Evolutionary conservation across 345 rosid species (phyloP), one percentile per base, ranked within the genome.

Genomic region (Sapria himalayana): DNA sequence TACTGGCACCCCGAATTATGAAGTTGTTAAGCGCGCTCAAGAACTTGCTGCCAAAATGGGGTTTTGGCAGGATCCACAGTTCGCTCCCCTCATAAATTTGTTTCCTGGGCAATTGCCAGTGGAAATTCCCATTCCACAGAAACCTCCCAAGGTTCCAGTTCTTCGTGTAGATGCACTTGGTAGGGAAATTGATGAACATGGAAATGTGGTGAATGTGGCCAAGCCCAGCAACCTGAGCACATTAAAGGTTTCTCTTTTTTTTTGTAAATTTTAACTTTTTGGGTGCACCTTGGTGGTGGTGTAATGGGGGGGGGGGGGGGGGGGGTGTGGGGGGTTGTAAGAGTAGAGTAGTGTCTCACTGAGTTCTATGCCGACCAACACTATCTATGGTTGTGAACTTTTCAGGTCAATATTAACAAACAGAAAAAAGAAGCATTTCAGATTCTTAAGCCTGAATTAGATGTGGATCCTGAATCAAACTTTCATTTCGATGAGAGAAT

Each of bases 171-270:
- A 89, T 65, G 75, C 91, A 1, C 82, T 69, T 52, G 98, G 98
- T 52, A 72, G 93, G 65, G 98, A 89, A 69, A 82, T 82, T 51
- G 94, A 78, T 54, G 98, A 89, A 58, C 76, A 82, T 49, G 98
- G 94, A 39, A 82, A 82, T 52, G 61, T 89, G 9, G 75, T 89
- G 62, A 82, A 62, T 39, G 53, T 64, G 58, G 48, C 86, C 36
- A 82, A 78, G 55, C 94, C 94, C 43, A 89, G 69, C 72, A 76
- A 89, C 60, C 85, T 79, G 52, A 89, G 94, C 73, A 89, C 98
- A 15, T 71, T 82, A 22, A 89, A 89, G 91, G 97, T 86, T 57
- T 49, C 62, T 25, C 7, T n/a, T 21, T 19, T 20, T 33, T 17
- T 14, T 32, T 3, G 17, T 36, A 4, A n/a, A 23, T 19, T 29